phyloP scores from a whole-genome alignment of 208 protist genomes.

The Acanthamoeba divionensis region DNA sequence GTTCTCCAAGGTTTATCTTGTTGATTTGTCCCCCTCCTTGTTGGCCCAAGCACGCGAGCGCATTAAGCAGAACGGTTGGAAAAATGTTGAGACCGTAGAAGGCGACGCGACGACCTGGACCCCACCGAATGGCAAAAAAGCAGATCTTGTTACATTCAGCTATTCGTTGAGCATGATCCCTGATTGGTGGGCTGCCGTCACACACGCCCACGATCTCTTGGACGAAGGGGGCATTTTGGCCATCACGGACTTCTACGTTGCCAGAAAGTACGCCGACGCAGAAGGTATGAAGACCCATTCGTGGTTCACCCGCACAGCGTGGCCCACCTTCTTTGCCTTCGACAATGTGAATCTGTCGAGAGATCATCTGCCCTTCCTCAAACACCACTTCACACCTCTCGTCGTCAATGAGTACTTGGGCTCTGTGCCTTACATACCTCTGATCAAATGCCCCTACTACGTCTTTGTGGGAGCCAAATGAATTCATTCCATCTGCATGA shows the following conservation, averaged over 20 bases:
- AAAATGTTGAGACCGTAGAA: conserved; percentile 34
- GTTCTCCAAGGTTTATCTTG: conserved; percentile 30
- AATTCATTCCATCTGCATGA: too few species aligned
- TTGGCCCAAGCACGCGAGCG: not conserved
- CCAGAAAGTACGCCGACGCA: not conserved
- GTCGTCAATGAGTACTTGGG: conserved; percentile 4
- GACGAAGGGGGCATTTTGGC: conserved; percentile 2
- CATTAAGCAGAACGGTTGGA: conserved; percentile 48
- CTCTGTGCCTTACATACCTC: not conserved
- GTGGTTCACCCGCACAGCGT: conserved; percentile 35
- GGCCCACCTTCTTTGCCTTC: conserved; percentile 39
- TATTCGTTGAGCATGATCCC: conserved; percentile 56
- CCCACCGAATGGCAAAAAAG: not conserved
- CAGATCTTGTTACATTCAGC: conserved; percentile 41
- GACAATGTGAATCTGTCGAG: conserved; percentile 28
- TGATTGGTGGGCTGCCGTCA: conserved; percentile 10
- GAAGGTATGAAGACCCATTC: not conserved
- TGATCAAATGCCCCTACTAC: conserved; percentile 35
- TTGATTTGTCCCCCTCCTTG: conserved; percentile 31
- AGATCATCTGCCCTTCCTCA: conserved; percentile 39
- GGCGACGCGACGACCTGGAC: conserved; percentile 27
- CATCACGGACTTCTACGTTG: conserved; percentile 32
- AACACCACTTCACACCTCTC: not conserved
- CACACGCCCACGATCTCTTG: not conserved
- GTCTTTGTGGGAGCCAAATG: conserved; percentile 29